phyloP scores from a whole-genome alignment of 495 filamentous ascomycete genomes.

The Penicillium mononematosum region DNA sequence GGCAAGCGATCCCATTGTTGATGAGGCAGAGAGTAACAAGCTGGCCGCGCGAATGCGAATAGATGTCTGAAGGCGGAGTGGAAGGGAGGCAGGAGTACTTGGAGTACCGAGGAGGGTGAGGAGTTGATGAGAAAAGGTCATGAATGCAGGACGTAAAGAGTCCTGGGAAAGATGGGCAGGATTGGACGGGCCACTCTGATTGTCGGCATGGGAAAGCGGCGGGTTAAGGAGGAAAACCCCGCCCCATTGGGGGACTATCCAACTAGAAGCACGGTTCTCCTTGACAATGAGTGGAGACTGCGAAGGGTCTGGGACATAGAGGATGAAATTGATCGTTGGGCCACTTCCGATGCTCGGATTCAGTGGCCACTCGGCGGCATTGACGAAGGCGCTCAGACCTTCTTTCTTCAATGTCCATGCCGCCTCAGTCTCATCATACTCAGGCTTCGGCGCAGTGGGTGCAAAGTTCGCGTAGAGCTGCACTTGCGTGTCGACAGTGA shows the following conservation, averaged over 20 bases:
- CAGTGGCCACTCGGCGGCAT: slow-evolving; percentile 95
- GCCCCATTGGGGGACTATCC: slow-evolving; percentile 97
- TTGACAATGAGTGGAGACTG: slow-evolving; percentile 66
- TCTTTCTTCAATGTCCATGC: slow-evolving; percentile 76
- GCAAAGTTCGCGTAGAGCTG: slow-evolving; percentile 83
- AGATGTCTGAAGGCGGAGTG: slow-evolving; percentile 80
- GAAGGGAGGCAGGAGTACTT: slow-evolving; percentile 71
- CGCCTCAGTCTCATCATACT: slow-evolving; percentile 50
- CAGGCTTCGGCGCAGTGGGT: slow-evolving; percentile 65
- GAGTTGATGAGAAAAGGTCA: slow-evolving; percentile 90
- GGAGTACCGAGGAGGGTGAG: slow-evolving; percentile 87
- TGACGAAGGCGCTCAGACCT: slow-evolving; percentile 91
- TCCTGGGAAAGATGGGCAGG: slow-evolving; percentile 51
- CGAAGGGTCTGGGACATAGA: slow-evolving; percentile 69
- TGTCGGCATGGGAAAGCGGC: slow-evolving; percentile 34
- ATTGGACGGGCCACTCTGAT: slow-evolving; percentile 26
- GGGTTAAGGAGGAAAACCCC: slow-evolving; percentile 80
- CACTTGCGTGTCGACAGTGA: slow-evolving; percentile 94
- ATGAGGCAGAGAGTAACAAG: slow-evolving; percentile 83
- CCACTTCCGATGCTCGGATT: slow-evolving; percentile 90
- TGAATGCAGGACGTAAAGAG: slow-evolving; percentile 71
- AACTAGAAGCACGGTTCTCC: slow-evolving; percentile 75
- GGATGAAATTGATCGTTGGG: slow-evolving; percentile 91
- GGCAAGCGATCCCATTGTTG: slow-evolving; percentile 89
- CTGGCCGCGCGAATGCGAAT: slow-evolving; percentile 82